Percentiles rank a stretch among this genome's conserved stretches.
phyloP scores from a whole-genome alignment of 2,329 filamentous ascomycete species.

The Metarhizium humberi region DNA sequence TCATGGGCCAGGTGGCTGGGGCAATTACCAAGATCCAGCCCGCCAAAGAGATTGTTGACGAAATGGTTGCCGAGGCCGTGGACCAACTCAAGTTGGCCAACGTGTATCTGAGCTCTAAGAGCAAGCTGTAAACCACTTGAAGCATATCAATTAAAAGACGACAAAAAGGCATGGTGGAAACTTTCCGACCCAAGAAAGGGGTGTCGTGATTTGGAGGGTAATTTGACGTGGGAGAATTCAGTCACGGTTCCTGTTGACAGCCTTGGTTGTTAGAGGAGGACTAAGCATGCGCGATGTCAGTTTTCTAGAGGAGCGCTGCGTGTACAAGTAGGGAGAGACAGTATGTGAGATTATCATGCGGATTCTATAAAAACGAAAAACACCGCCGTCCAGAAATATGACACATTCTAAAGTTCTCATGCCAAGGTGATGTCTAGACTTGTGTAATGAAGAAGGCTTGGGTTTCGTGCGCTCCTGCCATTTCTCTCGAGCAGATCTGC shows the following conservation, averaged over 20 bases:
- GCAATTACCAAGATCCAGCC: constrained; percentile 70
- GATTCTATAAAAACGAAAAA: neutral
- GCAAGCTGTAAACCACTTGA: constrained; percentile 26
- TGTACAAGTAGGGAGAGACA: neutral
- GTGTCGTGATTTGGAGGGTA: too few relatives aligned
- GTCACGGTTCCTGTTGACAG: neutral
- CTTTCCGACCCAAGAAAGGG: neutral
- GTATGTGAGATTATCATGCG: neutral
- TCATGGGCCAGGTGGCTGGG: constrained; percentile 92
- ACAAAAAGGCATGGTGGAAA: neutral
- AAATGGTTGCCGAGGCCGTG: constrained; percentile 76
- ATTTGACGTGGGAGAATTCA: neutral
- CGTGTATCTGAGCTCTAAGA: constrained; percentile 44
- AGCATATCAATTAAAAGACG: neutral
- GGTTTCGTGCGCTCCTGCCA: neutral
- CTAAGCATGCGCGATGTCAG: too few relatives aligned
- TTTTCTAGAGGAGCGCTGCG: neutral
- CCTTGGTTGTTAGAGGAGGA: too few relatives aligned
- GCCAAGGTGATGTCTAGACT: too few relatives aligned
- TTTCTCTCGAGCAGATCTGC: neutral
- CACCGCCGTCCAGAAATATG: too few relatives aligned
- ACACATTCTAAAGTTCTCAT: too few relatives aligned
- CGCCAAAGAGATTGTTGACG: constrained; percentile 73
- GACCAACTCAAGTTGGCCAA: constrained; percentile 54
- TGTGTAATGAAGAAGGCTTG: neutral